Base-by-base conservation (phyloP, 768 basidiomycete species). In the Collybia sp. region DNA sequence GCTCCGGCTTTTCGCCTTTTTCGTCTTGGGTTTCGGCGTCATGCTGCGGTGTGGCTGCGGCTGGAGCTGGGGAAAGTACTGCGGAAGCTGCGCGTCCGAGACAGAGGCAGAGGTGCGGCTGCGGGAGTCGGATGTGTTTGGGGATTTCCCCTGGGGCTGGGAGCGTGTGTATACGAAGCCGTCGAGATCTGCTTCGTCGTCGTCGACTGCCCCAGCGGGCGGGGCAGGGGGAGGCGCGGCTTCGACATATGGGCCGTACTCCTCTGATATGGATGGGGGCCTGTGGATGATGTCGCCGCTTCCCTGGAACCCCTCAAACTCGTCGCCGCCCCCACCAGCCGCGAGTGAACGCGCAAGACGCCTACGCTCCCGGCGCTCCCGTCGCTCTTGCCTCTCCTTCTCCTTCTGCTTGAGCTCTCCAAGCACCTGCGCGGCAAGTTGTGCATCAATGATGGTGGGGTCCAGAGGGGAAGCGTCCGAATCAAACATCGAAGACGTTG, bases 381-480 rank as follows among this genome's bases (percentile, higher is more conserved):
- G 59, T 43, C 77, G 59, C 31, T 64, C 68, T 43, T 66, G 67
- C 15, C 74, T 62, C 46, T 79, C 61, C 53, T 80, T 75, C 17
- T 76, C 76, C 49, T 74, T 78, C 51, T 76, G 75, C 44, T 69
- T 73, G 43, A 57, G 53, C 13, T 61, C 55, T 37, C 62, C 62
- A 11, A 66, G 66, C 48, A 75, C 73, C 19, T 66, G 69, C 45
- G 66, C 72, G 48, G 31, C 64, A 62, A 65, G 69, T 49, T 63
- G 69, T 20, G 68, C 68, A 42, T 70, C 75, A 45, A 88, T 85
- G 13, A 72, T 66, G 9, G 75, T 69, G 6, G 76, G 61, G 42
- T 83, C 82, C 12, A 88, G 66, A 1, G 79, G 79, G 5, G 84
- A 77, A 2, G 86, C 85, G 50, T 88, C 86, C 0, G 82, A 80